Conservation (phyloP, 495 filamentous ascomycete species). For the Trichoderma gamsii region DNA sequence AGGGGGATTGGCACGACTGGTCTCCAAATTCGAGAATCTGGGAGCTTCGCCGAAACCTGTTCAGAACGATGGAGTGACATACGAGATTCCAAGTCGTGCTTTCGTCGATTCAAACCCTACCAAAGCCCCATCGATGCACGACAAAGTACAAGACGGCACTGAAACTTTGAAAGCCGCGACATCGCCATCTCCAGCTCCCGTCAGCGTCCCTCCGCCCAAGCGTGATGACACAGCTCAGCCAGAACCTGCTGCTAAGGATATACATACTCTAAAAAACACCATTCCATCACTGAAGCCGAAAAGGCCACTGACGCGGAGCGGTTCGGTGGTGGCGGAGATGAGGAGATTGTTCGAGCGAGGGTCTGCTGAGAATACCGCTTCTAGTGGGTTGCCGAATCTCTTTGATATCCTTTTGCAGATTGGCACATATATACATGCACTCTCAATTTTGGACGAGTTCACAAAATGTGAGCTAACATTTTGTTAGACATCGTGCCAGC, state of each 20-base stretch:
- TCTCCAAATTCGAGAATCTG: neutral
- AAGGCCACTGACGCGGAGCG: neutral
- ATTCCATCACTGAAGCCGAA: neutral
- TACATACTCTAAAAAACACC: neutral
- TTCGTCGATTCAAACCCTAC: neutral
- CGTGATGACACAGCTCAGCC: too few species aligned
- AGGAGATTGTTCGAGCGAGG: constrained; percentile 7
- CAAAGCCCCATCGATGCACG: neutral
- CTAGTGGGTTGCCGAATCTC: neutral
- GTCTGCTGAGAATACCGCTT: neutral
- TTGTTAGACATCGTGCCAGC: neutral
- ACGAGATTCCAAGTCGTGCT: neutral
- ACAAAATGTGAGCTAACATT: neutral
- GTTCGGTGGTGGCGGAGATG: neutral
- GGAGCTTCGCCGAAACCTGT: neutral
- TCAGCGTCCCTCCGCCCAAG: neutral
- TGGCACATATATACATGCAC: neutral
- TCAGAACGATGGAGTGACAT: neutral
- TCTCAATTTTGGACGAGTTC: neutral
- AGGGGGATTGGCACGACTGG: neutral
- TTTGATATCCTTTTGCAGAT: neutral
- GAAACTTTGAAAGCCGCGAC: neutral
- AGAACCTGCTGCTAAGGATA: neutral
- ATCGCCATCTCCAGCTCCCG: neutral
- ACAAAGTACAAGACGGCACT: neutral